Evolutionary conservation across 2,329 filamentous ascomycete species (phyloP), one percentile per base, ranked within the genome.

Genomic region (Fusarium tjaetaba): DNA sequence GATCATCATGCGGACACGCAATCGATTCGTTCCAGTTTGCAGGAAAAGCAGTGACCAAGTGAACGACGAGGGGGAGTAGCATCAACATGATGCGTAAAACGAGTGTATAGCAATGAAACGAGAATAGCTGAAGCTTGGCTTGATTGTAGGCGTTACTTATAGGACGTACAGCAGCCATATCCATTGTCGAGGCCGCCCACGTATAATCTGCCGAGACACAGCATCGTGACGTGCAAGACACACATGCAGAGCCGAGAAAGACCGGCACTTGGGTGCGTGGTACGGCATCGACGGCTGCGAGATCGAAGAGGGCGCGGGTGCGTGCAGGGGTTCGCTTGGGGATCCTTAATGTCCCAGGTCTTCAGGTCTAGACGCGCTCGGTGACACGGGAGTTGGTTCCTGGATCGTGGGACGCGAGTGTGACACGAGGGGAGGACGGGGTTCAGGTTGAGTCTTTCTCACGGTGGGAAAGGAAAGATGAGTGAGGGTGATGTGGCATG

Each of bases 1-100:
- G 75, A 7, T 71, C 67, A 55, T 82, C 80, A 7, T 64, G 74
- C 3, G 74, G 72, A 60, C 81, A 82, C 1, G 75, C 60, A 10
- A 52, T 38, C 13, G 72, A 73, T 8, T 57, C 52, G 24, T 78
- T 73, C 72, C 72, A 74, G 30, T 61, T 65, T 26, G 63, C 59
- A 3, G 43, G 76, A 30, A 66, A 76, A n/a, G 32, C 65, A 53
- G n/a, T 48, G 7, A 51, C 55, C 39, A 48, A 36, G 41, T 30
- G 51, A 70, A 59, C 58, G 52, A 70, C 11, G 7, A 77, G 45
- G 22, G 57, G 38, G 39, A 72, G 56, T 53, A 76, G 48, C 64
- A 66, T 72, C 76, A 72, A 71, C 76, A 78, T 78, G 41, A 53
- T 73, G 43, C 30, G 7, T 15, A 55, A 76, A 73, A 73, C 69